Percentiles rank a stretch among this genome's conserved stretches.
Conservation (phyloP, 495 filamentous ascomycete genomes). For the Parachaetomium inaequale region DNA sequence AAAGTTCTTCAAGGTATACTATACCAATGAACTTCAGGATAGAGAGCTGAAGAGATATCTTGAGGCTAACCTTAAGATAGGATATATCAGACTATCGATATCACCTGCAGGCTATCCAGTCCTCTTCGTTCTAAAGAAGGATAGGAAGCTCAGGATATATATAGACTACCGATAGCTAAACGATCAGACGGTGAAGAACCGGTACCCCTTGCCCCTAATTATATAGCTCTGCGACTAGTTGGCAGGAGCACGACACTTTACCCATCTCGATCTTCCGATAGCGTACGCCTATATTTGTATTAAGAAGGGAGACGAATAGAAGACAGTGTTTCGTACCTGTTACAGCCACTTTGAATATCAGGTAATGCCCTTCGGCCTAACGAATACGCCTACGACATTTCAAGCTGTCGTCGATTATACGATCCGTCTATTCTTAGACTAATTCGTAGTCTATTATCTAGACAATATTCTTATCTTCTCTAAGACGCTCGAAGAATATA, state of each 20-base stretch:
- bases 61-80: constrained; percentile 4
- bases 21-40: not conserved
- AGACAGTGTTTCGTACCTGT: constrained; percentile 4
- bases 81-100: not conserved
- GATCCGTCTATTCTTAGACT: too few species aligned
- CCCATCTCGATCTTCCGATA: not conserved
- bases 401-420: constrained; percentile 3
- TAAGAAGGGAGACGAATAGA: constrained; percentile 13
- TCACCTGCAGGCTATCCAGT: constrained; percentile 1
- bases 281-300: constrained; percentile 7
- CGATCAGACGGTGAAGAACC: constrained; percentile 10
- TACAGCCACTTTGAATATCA: constrained; percentile 8
- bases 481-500: constrained; percentile 8
- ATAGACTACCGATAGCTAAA: constrained; percentile 11
- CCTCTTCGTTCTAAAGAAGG: constrained; percentile 11
- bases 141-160: not conserved
- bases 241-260: not conserved
- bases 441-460: not conserved
- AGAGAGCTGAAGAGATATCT: not conserved
- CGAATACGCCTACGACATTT: not conserved
- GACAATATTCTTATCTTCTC: constrained; percentile 9
- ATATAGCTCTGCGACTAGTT: not conserved
- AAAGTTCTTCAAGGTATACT: not conserved
- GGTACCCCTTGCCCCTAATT: constrained; percentile 11
- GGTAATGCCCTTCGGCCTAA: not conserved